phyloP scores from a whole-genome alignment of 192 early-diverging fungal genomes.

The Entomortierella beljakovae region DNA sequence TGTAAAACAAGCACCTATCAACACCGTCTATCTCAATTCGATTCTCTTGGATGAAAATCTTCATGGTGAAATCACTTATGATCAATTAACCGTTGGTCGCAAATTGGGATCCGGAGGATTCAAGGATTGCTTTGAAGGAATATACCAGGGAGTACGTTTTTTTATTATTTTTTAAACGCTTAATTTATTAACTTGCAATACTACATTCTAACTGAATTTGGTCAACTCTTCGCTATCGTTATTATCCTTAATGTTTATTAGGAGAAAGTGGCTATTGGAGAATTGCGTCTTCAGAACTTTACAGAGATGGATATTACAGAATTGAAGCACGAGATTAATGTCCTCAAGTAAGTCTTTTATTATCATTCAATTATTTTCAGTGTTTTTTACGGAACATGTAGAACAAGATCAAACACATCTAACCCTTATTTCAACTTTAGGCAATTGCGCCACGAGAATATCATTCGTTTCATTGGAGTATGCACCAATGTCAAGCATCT shows the following conservation, averaged over 20 bases:
- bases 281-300: conserved; percentile 76
- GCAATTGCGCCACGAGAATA: conserved; percentile 83
- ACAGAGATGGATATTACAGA: conserved; percentile 77
- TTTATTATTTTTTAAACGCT: background rate
- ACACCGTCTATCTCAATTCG: conserved; percentile 59
- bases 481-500: conserved; percentile 75
- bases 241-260: conserved; percentile 29
- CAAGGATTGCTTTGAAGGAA: conserved; percentile 82
- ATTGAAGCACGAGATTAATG: conserved; percentile 82
- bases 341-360: conserved; percentile 77
- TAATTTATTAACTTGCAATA: too few species aligned
- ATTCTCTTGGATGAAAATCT: conserved; percentile 60
- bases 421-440: conserved; percentile 31
- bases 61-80: conserved; percentile 71
- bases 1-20: conserved; percentile 52
- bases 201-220: too few species aligned
- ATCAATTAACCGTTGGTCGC: conserved; percentile 67
- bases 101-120: conserved; percentile 84
- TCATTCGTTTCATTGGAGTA: conserved; percentile 81
- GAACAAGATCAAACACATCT: too few species aligned
- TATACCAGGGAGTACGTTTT: conserved; percentile 65
- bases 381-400: too few species aligned
- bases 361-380: too few species aligned
- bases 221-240: background rate
- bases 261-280: conserved; percentile 80